Base-by-base conservation (phyloP, 1,284 basidiomycete genomes). In the Salmacisia buchloeana region DNA sequence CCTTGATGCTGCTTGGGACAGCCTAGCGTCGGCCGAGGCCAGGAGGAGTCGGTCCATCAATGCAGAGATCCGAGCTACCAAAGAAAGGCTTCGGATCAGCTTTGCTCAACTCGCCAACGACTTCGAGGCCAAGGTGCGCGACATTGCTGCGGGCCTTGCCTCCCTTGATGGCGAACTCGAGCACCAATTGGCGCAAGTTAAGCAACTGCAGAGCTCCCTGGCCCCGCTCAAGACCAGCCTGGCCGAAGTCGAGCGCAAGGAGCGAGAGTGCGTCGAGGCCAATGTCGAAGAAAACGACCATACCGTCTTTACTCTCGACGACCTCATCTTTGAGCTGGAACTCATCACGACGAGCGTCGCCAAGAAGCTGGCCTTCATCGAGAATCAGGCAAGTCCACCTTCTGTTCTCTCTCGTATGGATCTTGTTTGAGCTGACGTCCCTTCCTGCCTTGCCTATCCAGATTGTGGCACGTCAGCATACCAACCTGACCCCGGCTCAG, bases 251-350 rank as follows among this genome's bases (percentile, higher is more conserved):
- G 63, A 63, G 5, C 54, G 59, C 15, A 61, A 71, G 41, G 73
- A 76, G 38, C 60, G 84, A 9, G 89, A 89, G 62, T 97, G 94
- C 77, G 82, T 82, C 3, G 87, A 88, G n/a, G 94, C 93, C 21
- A 97, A 94, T 71, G 89, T 97, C 2, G 94, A 97, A 76, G 94
- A 97, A 81, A 97, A 97, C 79, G 94, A 97, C 79, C 91, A 96
- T 76, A 97, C 94, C 0, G 86, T 94, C 15, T 90, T 94, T 75
- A 93, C 90, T 0, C 86, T 85, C 69, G 90, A 93, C 77, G 94
- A 97, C 80, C 84, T 97, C 25, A 86, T 88, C 64, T 96, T 93
- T 71, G 94, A 97, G 81, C 84, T 94, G 1, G 89, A 90, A 77
- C 83, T 94, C 13, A 85, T 96, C 10, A 85, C 86, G 58, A 89